Evolutionary conservation across 1,284 basidiomycete genomes (phyloP).

Genomic region (Irpex sp.): DNA sequence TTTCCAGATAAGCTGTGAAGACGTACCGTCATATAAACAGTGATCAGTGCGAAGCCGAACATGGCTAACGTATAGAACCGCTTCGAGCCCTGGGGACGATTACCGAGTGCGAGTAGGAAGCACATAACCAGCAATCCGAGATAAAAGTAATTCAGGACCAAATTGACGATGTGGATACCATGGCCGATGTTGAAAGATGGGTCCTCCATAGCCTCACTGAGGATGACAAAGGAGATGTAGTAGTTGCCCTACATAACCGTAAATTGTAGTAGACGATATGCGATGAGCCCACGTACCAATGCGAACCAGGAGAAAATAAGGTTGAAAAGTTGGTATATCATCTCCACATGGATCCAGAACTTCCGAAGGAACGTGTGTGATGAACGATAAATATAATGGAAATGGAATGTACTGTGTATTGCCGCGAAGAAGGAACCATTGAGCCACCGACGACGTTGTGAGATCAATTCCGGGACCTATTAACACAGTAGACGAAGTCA

Average conservation of each 20-base stretch:
- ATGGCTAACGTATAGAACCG: constrained; percentile 79
- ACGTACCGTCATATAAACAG: constrained; percentile 86
- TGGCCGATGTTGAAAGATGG: constrained; percentile 44
- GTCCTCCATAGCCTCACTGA: constrained; percentile 69
- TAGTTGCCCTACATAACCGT: constrained; percentile 67
- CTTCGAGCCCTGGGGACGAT: constrained; percentile 86
- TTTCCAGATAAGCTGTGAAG: constrained; percentile 7
- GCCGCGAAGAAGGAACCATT: constrained; percentile 98
- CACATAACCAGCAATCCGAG: constrained; percentile 84
- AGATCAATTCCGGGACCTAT: constrained; percentile 83
- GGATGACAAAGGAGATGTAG: constrained; percentile 82
- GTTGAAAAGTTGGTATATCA: constrained; percentile 88
- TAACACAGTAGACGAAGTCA: neutral
- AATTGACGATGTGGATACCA: constrained; percentile 69
- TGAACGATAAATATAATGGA: constrained; percentile 89
- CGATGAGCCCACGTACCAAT: too few relatives aligned
- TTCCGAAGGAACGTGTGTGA: constrained; percentile 82
- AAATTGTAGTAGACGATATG: too few relatives aligned
- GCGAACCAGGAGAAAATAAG: constrained; percentile 92
- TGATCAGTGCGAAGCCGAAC: constrained; percentile 83
- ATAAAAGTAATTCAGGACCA: constrained; percentile 83
- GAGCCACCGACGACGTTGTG: constrained; percentile 90
- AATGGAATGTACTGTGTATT: constrained; percentile 85
- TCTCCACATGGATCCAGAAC: constrained; percentile 91
- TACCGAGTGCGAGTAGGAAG: constrained; percentile 88